Evolutionary conservation across 1,139 yeast species (phyloP).

Genomic region (Yarrowia galli): DNA sequence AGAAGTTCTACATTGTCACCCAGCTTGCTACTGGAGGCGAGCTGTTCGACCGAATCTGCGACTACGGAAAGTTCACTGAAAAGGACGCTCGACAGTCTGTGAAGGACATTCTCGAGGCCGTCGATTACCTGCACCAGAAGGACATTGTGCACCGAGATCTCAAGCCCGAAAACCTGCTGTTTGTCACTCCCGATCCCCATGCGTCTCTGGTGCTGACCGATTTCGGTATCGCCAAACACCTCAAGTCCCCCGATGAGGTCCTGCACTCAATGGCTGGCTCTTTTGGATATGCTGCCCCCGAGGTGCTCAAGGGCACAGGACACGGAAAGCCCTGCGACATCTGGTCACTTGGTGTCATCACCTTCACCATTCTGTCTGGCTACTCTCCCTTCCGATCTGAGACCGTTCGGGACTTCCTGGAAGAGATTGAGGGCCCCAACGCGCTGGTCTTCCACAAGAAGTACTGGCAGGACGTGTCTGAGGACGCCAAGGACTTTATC

Average conservation of each 20-base stretch:
- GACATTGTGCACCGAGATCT: slow-evolving; percentile 90
- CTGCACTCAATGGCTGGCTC: slow-evolving; percentile 86
- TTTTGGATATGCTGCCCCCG: slow-evolving; percentile 95
- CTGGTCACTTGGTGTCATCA: slow-evolving; percentile 91
- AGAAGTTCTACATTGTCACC: slow-evolving; percentile 54
- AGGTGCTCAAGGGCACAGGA: slow-evolving; percentile 75
- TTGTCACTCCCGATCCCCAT: slow-evolving; percentile 60
- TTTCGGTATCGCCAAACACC: slow-evolving; percentile 86
- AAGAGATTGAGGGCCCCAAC: slow-evolving; percentile 72
- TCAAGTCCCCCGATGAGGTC: slow-evolving; percentile 66
- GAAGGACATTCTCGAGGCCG: slow-evolving; percentile 73
- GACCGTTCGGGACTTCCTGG: slow-evolving; percentile 77
- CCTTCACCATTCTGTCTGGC: slow-evolving; percentile 89
- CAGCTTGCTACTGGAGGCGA: slow-evolving; percentile 92
- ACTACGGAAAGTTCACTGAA: slow-evolving; percentile 81
- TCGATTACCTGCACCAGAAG: slow-evolving; percentile 71
- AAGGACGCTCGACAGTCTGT: slow-evolving; percentile 78
- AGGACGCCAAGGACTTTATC: slow-evolving; percentile 78
- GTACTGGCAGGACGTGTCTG: slow-evolving; percentile 82
- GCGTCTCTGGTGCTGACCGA: slow-evolving; percentile 85
- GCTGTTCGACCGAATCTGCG: slow-evolving; percentile 80
- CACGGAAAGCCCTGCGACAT: slow-evolving; percentile 93
- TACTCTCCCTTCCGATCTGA: slow-evolving; percentile 92
- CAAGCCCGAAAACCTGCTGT: slow-evolving; percentile 87
- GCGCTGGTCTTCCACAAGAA: slow-evolving; percentile 82